Conservation (phyloP, 1,139 yeast species). For the Yamadazyma dushanensis region DNA sequence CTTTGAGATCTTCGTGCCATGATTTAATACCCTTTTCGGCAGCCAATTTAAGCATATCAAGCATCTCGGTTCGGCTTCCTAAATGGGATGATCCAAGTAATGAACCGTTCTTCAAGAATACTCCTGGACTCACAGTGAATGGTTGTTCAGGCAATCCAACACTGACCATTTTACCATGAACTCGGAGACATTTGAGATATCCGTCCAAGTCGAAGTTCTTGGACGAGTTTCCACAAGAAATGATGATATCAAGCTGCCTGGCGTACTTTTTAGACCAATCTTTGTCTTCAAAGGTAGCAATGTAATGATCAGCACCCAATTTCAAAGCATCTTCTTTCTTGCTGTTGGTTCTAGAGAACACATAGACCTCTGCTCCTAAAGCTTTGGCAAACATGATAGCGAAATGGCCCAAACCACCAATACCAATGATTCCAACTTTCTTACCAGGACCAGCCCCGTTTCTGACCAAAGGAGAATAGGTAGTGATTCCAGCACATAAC, state of each 20-base stretch:
- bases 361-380: conserved; percentile 42
- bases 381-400: conserved; percentile 45
- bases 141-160: conserved; percentile 48
- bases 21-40: conserved; percentile 51
- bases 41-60: conserved; percentile 53
- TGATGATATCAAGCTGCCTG: conserved; percentile 47
- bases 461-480: conserved; percentile 51
- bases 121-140: conserved; percentile 6
- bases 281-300: conserved; percentile 40
- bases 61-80: conserved; percentile 55
- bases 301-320: conserved; percentile 39
- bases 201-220: conserved; percentile 34
- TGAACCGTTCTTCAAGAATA: conserved; percentile 40
- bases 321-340: conserved; percentile 38
- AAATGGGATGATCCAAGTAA: conserved; percentile 40
- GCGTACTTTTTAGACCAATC: conserved; percentile 33
- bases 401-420: conserved; percentile 49
- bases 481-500: conserved; percentile 68
- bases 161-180: conserved; percentile 46
- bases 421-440: conserved; percentile 50
- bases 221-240: conserved; percentile 48
- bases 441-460: conserved; percentile 21
- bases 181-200: conserved; percentile 31
- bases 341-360: conserved; percentile 37
- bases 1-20: conserved; percentile 57